These are phyloP conservation scores for Xylariaceae sp. DNA, from an alignment of 2,329 filamentous ascomycete species.

Conservation along the genomic window DNA sequence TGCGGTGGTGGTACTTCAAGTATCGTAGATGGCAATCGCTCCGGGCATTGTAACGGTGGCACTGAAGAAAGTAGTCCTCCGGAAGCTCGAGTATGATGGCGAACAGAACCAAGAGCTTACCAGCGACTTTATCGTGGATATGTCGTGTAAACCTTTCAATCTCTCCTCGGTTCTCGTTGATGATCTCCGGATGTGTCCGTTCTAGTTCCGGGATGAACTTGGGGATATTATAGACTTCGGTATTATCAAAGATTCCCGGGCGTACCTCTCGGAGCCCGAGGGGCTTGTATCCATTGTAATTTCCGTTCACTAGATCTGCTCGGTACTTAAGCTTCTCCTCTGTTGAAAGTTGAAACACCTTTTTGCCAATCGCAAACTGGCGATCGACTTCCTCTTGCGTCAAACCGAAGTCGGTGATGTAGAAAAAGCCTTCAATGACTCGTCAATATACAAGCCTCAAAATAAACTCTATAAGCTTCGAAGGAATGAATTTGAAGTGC, in stretches of 20 bases:
- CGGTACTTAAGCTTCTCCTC: slow-evolving; percentile 58
- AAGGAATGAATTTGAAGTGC: neutral
- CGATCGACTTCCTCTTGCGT: slow-evolving; percentile 55
- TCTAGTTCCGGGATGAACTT: slow-evolving; percentile 36
- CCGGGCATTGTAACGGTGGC: slow-evolving; percentile 51
- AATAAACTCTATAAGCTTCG: too few species aligned
- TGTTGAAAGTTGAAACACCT: slow-evolving; percentile 52
- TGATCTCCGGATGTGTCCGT: slow-evolving; percentile 31
- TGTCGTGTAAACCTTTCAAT: slow-evolving; percentile 36
- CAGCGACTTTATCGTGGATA: slow-evolving; percentile 32
- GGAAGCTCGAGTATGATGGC: slow-evolving; percentile 54
- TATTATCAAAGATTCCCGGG: slow-evolving; percentile 35
- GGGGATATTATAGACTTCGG: slow-evolving; percentile 39
- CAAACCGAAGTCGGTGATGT: slow-evolving; percentile 60
- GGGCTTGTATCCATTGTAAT: slow-evolving; percentile 55
- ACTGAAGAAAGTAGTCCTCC: slow-evolving; percentile 49
- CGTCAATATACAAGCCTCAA: neutral
- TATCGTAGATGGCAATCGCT: slow-evolving; percentile 56
- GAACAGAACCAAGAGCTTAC: slow-evolving; percentile 34
- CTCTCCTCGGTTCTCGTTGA: slow-evolving; percentile 27
- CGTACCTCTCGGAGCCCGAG: slow-evolving; percentile 35
- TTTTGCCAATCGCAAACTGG: slow-evolving; percentile 58
- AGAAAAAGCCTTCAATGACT: slow-evolving; percentile 51
- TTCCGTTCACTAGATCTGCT: slow-evolving; percentile 45
- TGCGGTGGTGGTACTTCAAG: slow-evolving; percentile 53